Evolutionary conservation across 495 filamentous ascomycete genomes (phyloP).

Genomic region (Podospora pseudoanserina): DNA sequence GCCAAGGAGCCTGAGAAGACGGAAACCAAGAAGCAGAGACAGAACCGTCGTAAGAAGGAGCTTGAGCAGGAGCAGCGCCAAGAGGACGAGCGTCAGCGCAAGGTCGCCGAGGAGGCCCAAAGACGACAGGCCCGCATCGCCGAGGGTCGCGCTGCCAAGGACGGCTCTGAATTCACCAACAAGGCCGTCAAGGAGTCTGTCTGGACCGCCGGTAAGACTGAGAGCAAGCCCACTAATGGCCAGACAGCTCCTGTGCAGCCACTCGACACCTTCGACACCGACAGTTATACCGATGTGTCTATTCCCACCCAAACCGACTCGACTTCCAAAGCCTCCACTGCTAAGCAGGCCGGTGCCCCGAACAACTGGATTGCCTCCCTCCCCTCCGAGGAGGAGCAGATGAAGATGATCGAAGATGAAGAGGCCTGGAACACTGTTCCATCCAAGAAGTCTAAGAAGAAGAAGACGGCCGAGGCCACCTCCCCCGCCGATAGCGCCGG

Average conservation of each 20-base stretch:
- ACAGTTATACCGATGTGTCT: conserved; percentile 25
- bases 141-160: conserved; percentile 74
- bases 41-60: conserved; percentile 79
- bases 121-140: conserved; percentile 72
- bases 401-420: conserved; percentile 61
- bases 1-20: conserved; percentile 48
- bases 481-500: conserved; percentile 26
- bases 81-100: conserved; percentile 69
- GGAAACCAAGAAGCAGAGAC: conserved; percentile 88
- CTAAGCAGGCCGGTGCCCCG: conserved; percentile 20
- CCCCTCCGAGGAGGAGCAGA: conserved; percentile 82
- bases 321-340: conserved; percentile 6
- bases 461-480: conserved; percentile 44
- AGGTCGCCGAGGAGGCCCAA: conserved; percentile 71
- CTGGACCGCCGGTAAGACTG: conserved; percentile 51
- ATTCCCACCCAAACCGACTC: conserved; percentile 2
- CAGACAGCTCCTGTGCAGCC: conserved; percentile 46
- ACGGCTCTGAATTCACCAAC: conserved; percentile 56
- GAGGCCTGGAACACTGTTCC: conserved; percentile 74
- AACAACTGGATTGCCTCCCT: conserved; percentile 53
- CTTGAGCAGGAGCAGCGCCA: conserved; percentile 65
- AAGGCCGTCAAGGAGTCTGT: conserved; percentile 48
- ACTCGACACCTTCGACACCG: conserved; percentile 70
- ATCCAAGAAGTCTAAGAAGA: conserved; percentile 60
- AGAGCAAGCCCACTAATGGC: conserved; percentile 31